Conservation (phyloP, 2,329 filamentous ascomycete genomes). For the Chaetomiaceae sp. region DNA sequence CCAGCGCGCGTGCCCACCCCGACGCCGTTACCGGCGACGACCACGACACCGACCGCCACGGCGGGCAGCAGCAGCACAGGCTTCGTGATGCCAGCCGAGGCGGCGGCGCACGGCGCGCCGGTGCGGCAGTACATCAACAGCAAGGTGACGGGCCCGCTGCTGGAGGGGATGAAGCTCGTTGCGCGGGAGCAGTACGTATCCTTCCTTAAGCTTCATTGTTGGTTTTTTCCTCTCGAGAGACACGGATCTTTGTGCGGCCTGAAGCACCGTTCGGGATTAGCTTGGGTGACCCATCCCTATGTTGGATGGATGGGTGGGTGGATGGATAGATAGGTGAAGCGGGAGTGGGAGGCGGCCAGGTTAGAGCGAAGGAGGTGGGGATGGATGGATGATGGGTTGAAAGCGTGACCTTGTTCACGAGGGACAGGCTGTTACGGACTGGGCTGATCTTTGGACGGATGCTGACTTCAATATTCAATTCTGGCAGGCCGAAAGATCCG, state of each 20-base stretch:
- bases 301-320: too few relatives aligned
- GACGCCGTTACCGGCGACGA: too few relatives aligned
- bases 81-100: slow-evolving; percentile 54
- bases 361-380: too few relatives aligned
- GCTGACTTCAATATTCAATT: slow-evolving; percentile 2
- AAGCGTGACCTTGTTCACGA: too few relatives aligned
- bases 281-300: too few relatives aligned
- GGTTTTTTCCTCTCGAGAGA: neutral
- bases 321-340: too few relatives aligned
- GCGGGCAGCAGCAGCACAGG: neutral
- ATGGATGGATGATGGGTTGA: too few relatives aligned
- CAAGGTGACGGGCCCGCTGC: slow-evolving; percentile 59
- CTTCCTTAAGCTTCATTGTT: neutral
- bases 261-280: too few relatives aligned
- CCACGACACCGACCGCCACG: neutral
- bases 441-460: too few relatives aligned
- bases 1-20: neutral
- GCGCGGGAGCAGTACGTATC: slow-evolving; percentile 62
- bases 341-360: too few relatives aligned
- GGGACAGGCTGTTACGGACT: too few relatives aligned
- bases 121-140: slow-evolving; percentile 65
- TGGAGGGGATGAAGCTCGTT: slow-evolving; percentile 70
- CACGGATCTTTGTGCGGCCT: too few relatives aligned
- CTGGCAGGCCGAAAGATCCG: slow-evolving; percentile 59
- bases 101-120: slow-evolving; percentile 59